Percentiles rank a stretch among this genome's conserved stretches.
Conservation (phyloP, 805 yeast genomes). For the Monosporozyma unispora region DNA sequence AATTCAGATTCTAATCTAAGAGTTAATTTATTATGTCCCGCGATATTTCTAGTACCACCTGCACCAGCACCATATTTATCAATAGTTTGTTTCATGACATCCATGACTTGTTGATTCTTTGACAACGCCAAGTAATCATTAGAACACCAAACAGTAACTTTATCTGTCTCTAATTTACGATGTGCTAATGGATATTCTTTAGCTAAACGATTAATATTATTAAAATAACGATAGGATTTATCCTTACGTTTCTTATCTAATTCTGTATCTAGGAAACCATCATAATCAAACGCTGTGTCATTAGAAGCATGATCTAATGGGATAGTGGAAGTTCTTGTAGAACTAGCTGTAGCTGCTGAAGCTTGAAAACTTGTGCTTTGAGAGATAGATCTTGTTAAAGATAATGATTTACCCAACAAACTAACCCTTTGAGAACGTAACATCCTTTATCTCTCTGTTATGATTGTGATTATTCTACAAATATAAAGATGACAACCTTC, state of each 20-base stretch:
- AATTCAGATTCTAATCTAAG: slow-evolving; percentile 74
- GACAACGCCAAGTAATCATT: slow-evolving; percentile 97
- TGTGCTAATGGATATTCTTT: slow-evolving; percentile 92
- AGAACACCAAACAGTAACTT: slow-evolving; percentile 98
- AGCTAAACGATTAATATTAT: slow-evolving; percentile 94
- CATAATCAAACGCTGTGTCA: slow-evolving; percentile 58
- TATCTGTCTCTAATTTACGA: slow-evolving; percentile 59
- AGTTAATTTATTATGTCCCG: slow-evolving; percentile 94
- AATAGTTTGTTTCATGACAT: slow-evolving; percentile 69
- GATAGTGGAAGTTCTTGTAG: slow-evolving; percentile 21
- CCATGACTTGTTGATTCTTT: slow-evolving; percentile 60
- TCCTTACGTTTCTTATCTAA: slow-evolving; percentile 69
- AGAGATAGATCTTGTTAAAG: not conserved
- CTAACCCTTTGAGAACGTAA: not conserved
- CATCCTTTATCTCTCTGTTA: not conserved
- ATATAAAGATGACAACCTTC: no score
- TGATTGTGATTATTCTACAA: no score
- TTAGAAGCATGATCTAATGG: slow-evolving; percentile 34
- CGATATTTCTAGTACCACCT: slow-evolving; percentile 98
- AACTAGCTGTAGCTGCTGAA: slow-evolving; percentile 24
- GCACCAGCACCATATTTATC: slow-evolving; percentile 96
- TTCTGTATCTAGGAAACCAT: slow-evolving; percentile 58
- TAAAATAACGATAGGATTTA: slow-evolving; percentile 90
- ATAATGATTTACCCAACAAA: not conserved
- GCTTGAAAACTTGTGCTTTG: slow-evolving; percentile 16